Conservation (phyloP, 306 rosid genomes). For the Dicorynia guianensis region DNA sequence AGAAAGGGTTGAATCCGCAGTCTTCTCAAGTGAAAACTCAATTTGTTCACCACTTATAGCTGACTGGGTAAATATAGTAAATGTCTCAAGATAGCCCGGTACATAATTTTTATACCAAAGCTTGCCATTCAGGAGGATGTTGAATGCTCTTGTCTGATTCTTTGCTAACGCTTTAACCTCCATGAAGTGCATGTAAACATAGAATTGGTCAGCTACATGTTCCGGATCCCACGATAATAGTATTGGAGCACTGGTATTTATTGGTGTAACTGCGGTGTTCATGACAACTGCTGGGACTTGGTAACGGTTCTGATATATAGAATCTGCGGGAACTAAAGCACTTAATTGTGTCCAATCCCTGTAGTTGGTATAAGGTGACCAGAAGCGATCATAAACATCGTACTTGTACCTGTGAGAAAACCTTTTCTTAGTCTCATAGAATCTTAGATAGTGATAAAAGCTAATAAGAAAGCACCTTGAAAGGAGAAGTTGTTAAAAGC, state of each 20-base stretch:
- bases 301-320: not conserved
- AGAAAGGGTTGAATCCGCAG: conserved; percentile 43
- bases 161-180: conserved; percentile 34
- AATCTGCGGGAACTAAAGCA: conserved; percentile 1
- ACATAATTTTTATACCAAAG: not conserved
- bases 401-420: conserved; percentile 39
- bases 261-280: conserved; percentile 40
- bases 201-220: not conserved
- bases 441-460: not conserved
- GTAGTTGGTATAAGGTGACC: not conserved
- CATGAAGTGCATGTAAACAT: conserved; percentile 46
- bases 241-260: conserved; percentile 33
- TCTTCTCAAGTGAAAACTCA: not conserved
- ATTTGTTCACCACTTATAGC: not conserved
- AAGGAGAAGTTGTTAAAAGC: not conserved
- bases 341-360: not conserved
- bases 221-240: not conserved
- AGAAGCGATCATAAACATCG: conserved; percentile 48
- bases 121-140: conserved; percentile 3
- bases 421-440: not conserved
- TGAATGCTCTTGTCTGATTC: conserved; percentile 49
- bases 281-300: conserved; percentile 32
- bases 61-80: not conserved
- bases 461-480: too few species aligned
- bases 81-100: fast-evolving